These are phyloP conservation scores for Medicago ruthenica DNA, from an alignment of 306 rosid genomes.

Conservation along the genomic window DNA sequence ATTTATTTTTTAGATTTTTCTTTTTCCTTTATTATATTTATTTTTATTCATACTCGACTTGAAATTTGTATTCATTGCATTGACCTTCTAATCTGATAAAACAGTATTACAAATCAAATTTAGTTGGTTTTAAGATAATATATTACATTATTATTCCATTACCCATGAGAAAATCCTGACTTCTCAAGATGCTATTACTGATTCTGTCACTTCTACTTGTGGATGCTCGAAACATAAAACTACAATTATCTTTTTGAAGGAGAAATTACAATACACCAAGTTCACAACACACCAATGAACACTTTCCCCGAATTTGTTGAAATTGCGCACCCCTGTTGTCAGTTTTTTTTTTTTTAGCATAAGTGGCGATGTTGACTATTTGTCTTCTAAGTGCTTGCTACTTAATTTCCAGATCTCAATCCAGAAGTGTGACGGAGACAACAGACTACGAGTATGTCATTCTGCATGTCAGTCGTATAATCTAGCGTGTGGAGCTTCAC, in stretches of 20 bases:
- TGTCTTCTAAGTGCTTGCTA: slow-evolving; percentile 33
- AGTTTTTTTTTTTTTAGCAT: neutral
- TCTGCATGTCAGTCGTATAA: slow-evolving; percentile 89
- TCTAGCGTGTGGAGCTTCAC: slow-evolving; percentile 92
- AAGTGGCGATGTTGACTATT: neutral
- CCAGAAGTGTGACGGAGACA: slow-evolving; percentile 95
- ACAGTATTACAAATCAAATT: slow-evolving; percentile 6
- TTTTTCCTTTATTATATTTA: neutral
- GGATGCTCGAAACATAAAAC: slow-evolving; percentile 13
- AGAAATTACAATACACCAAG: neutral
- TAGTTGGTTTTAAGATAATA: slow-evolving; percentile 11
- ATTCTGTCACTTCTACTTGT: slow-evolving; percentile 14
- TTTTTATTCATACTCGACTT: neutral
- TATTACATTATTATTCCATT: neutral
- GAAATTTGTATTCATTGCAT: slow-evolving; percentile 19
- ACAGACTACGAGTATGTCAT: slow-evolving; percentile 88
- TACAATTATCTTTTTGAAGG: slow-evolving; percentile 1
- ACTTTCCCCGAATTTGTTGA: neutral
- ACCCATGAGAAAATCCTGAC: neutral
- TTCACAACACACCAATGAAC: neutral
- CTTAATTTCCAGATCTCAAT: slow-evolving; percentile 74
- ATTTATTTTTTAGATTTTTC: slow-evolving; percentile 10
- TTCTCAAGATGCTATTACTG: neutral
- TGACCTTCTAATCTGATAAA: slow-evolving; percentile 35
- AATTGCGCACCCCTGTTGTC: neutral